Evolutionary conservation across 2,329 filamentous ascomycete species (phyloP), one percentile per base, ranked within the genome.

Genomic region (Apiospora phragmitis): DNA sequence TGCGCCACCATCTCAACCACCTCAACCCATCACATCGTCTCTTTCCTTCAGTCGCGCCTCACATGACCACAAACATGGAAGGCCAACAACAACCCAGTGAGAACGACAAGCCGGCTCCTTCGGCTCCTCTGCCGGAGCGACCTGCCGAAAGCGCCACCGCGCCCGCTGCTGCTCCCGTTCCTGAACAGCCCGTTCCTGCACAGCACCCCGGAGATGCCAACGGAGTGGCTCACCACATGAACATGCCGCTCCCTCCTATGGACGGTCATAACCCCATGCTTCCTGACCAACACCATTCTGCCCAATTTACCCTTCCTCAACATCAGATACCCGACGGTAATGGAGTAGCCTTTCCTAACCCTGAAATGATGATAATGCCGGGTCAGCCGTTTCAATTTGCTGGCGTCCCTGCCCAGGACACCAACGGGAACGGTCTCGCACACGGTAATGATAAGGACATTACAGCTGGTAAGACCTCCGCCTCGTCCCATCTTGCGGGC

Each of bases 311-410:
- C 11, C 41, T 45, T 16, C 65, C 62, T 14, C 69, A 47, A n/a
- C 55, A 62, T 18, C 62, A 67, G 45, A 51, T 47, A 4, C 62
- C 49, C 62, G 49, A 47, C 29, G 26, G 65, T 45, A 72, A 72
- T 67, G 69, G 66, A n/a, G 51, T 69, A 41, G 71, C 59, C 24
- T 70, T 72, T 42, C 35, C 43, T 7, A 67, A 68, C 21, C 55
- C 71, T 24, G 65, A 43, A 43, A 67, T 70, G 45, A 69, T 71
- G 69, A 67, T 68, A 26, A 68, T 72, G 69, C 49, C 68, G n/a
- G 55, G 42, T 41, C 69, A 69, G 32, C 62, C 41, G 32, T 38
- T 72, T 62, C 45, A 41, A 29, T 38, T 72, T 24, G 66, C 24
- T 35, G 66, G 29, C 32, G 29, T 49, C 14, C 43, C 70, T 4